Conservation (phyloP, 2,329 filamentous ascomycete species). For the Emmonsia crescens region DNA sequence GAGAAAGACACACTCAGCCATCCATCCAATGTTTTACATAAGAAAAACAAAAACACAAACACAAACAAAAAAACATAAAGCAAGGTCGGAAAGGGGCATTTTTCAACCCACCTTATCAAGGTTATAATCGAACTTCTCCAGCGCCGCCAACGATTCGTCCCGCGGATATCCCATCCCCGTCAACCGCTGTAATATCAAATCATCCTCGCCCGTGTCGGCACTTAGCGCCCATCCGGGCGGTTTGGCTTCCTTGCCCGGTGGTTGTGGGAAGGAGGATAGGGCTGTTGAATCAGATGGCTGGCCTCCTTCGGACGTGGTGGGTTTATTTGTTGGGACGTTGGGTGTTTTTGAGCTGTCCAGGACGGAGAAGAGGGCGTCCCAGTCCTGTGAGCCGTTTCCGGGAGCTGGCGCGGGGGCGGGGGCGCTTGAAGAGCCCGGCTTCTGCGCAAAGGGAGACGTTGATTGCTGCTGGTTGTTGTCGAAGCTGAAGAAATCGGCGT, state of each 20-base stretch:
- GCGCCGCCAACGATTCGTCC: slow-evolving; percentile 59
- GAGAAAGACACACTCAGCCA: not conserved
- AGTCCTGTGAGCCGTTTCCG: slow-evolving; percentile 54
- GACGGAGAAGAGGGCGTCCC: slow-evolving; percentile 87
- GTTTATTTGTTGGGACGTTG: not conserved
- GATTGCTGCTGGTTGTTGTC: slow-evolving; percentile 18
- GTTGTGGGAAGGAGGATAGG: slow-evolving; percentile 12
- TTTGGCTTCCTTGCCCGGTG: slow-evolving; percentile 16
- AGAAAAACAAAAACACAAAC: not conserved
- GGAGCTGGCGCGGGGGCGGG: slow-evolving; percentile 31
- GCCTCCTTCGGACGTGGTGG: not conserved
- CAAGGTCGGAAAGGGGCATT: not conserved
- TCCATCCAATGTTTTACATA: not conserved
- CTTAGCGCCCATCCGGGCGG: slow-evolving; percentile 57
- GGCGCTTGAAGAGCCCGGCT: slow-evolving; percentile 11
- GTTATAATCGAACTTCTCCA: slow-evolving; percentile 95
- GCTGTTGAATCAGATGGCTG: not conserved
- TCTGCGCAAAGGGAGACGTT: slow-evolving; percentile 13
- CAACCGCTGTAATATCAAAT: slow-evolving; percentile 80
- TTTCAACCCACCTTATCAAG: slow-evolving; percentile 66
- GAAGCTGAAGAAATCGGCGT: slow-evolving; percentile 32
- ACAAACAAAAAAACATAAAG: not conserved
- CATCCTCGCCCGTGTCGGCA: slow-evolving; percentile 69
- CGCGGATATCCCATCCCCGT: slow-evolving; percentile 82
- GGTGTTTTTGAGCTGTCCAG: slow-evolving; percentile 46